phyloP scores from a whole-genome alignment of 2,329 filamentous ascomycete genomes.

The Fusarium praegraminearum region DNA sequence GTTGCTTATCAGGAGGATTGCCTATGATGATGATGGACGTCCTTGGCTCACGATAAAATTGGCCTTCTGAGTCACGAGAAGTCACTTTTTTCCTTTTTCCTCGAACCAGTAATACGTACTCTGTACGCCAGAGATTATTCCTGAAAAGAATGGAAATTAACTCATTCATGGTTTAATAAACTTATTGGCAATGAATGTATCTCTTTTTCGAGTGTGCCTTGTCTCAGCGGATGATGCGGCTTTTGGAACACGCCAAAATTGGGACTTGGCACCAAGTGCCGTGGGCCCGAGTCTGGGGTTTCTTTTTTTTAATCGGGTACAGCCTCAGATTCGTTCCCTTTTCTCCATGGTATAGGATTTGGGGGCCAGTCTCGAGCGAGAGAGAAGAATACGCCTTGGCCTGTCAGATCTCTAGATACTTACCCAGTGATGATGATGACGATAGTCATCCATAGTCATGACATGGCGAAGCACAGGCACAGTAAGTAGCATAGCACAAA shows the following conservation, averaged over 20 bases:
- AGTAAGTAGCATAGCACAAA: conserved; percentile 4
- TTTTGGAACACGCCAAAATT: conserved; percentile 39
- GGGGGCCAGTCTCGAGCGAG: not conserved
- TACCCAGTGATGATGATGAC: not conserved
- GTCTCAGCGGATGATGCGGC: conserved; percentile 47
- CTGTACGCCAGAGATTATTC: not conserved
- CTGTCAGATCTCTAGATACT: not conserved
- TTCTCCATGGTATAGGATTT: conserved; percentile 6
- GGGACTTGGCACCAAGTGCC: conserved; percentile 49
- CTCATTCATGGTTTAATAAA: not conserved
- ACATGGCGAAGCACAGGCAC: not conserved
- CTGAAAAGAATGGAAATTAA: not conserved
- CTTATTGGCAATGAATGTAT: not conserved
- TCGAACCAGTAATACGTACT: too few species aligned
- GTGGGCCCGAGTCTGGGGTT: conserved; percentile 46
- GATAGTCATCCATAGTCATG: not conserved
- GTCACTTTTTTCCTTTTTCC: not conserved
- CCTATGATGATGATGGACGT: conserved; percentile 15
- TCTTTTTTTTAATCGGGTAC: not conserved
- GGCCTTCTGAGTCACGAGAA: not conserved
- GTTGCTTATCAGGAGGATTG: conserved; percentile 26
- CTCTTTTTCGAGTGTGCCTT: conserved; percentile 12
- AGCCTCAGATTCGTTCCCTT: conserved; percentile 25
- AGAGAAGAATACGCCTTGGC: not conserved
- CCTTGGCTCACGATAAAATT: conserved; percentile 29